A percentile compares a stretch with the other conserved stretches of the same genome.
Conservation (phyloP, 2,329 filamentous ascomycete species). For the Lachnellula willkommii region DNA sequence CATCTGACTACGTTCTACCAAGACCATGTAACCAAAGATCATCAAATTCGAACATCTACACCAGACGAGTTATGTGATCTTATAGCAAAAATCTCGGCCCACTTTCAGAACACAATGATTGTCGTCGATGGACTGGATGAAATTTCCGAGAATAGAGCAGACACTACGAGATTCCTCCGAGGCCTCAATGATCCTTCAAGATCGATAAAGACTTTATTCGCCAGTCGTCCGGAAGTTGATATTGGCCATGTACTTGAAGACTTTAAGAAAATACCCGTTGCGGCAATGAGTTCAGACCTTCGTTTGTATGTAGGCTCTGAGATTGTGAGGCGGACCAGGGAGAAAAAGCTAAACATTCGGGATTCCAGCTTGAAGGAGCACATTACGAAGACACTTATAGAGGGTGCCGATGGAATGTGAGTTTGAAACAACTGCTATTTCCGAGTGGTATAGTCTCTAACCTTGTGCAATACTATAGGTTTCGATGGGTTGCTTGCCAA, state of each 20-base stretch:
- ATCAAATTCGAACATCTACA: neutral
- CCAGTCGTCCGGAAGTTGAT: conserved; percentile 14
- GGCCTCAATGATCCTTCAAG: conserved; percentile 4
- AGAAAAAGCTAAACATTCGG: conserved; percentile 4
- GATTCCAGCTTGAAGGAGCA: conserved; percentile 12
- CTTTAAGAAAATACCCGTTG: conserved; percentile 4
- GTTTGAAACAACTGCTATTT: neutral
- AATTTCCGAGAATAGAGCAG: conserved; percentile 10
- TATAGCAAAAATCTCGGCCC: neutral
- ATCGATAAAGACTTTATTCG: conserved; percentile 11
- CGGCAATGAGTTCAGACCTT: conserved; percentile 13
- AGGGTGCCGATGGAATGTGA: conserved; percentile 23
- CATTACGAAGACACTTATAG: conserved; percentile 12
- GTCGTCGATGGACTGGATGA: conserved; percentile 31
- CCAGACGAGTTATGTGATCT: conserved; percentile 4
- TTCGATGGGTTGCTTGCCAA: conserved; percentile 31
- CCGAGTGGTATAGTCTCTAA: neutral
- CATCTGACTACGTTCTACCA: conserved; percentile 10
- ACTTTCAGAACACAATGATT: conserved; percentile 18
- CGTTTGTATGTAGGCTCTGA: conserved; percentile 6
- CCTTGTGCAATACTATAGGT: conserved; percentile 15
- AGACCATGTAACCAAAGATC: neutral
- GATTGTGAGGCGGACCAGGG: conserved; percentile 8
- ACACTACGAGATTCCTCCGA: conserved; percentile 6
- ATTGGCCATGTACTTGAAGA: conserved; percentile 1